A percentile compares a stretch with the other conserved stretches of the same genome.
These are phyloP conservation scores for Pseudogymnoascus sp. DNA, from an alignment of 2,329 filamentous ascomycete genomes.

Conservation along the genomic window DNA sequence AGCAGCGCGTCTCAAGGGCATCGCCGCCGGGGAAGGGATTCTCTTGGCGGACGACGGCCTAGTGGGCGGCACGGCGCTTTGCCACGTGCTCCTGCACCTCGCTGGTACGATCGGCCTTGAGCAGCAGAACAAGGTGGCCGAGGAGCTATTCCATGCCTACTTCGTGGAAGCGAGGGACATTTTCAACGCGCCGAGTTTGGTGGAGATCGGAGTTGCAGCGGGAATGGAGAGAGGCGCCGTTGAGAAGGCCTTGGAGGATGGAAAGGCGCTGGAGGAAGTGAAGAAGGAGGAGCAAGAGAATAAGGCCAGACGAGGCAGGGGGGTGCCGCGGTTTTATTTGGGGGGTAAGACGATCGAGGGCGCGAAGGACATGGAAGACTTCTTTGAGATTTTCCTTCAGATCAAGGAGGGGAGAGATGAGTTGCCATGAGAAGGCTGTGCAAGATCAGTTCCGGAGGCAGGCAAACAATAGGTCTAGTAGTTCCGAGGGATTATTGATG, in stretches of 20 bases:
- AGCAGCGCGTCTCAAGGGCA: not conserved
- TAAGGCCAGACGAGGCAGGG: conserved; percentile 21
- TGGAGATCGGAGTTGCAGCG: not conserved
- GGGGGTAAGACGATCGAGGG: not conserved
- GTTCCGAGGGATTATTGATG: conserved; percentile 52
- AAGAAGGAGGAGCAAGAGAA: conserved; percentile 46
- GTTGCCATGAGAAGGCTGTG: conserved; percentile 46
- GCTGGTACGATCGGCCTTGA: not conserved
- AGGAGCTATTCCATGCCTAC: conserved; percentile 56
- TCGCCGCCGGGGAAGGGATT: not conserved
- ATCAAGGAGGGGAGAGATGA: conserved; percentile 28
- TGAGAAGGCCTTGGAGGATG: conserved; percentile 44
- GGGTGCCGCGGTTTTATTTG: not conserved
- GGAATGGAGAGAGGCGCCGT: conserved; percentile 44
- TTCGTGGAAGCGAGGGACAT: conserved; percentile 59
- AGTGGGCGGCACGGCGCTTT: not conserved
- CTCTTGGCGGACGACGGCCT: not conserved
- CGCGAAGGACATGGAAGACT: not conserved
- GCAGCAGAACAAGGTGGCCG: conserved; percentile 48
- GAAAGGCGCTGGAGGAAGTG: conserved; percentile 43
- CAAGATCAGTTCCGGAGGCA: conserved; percentile 73
- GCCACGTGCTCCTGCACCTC: not conserved
- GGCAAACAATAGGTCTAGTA: conserved; percentile 53
- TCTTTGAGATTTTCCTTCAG: not conserved
- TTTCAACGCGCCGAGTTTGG: conserved; percentile 34